Evolutionary conservation across 1,284 basidiomycete genomes (phyloP).

Genomic region (Rhodofomes roseus): DNA sequence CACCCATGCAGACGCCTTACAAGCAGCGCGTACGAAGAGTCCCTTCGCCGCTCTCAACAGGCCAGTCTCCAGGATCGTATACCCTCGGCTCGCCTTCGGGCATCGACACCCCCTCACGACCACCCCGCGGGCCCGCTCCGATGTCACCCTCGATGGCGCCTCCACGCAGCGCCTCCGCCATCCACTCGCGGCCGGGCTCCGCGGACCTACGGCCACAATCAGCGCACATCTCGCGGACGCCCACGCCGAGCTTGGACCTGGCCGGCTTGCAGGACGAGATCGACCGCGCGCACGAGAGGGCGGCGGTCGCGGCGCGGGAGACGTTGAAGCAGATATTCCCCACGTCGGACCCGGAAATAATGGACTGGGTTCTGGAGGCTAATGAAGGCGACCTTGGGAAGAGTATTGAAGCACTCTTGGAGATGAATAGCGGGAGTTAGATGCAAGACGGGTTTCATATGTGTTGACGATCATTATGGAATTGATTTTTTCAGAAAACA

Average conservation of each 20-base stretch:
- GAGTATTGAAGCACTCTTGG: conserved; percentile 83
- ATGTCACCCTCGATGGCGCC: conserved; percentile 36
- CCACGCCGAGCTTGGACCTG: conserved; percentile 68
- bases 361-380: conserved; percentile 84
- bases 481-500: no score
- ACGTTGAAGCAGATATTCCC: conserved; percentile 90
- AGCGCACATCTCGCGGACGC: conserved; percentile 54
- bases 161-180: conserved; percentile 30
- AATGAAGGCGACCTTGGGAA: conserved; percentile 85
- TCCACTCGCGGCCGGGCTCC: conserved; percentile 42
- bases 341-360: conserved; percentile 70
- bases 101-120: conserved; percentile 50
- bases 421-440: conserved; percentile 60
- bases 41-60: conserved; percentile 27
- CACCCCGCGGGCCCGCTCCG: conserved; percentile 12
- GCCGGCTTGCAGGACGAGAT: conserved; percentile 75
- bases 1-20: conserved; percentile 66
- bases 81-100: conserved; percentile 23
- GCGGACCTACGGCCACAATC: conserved; percentile 13
- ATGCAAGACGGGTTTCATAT: not conserved
- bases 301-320: conserved; percentile 58
- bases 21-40: conserved; percentile 61
- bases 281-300: conserved; percentile 68
- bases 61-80: conserved; percentile 27
- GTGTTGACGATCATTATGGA: not conserved